Conservation (phyloP, 257 asterid species). For the Paulownia fortunei region DNA sequence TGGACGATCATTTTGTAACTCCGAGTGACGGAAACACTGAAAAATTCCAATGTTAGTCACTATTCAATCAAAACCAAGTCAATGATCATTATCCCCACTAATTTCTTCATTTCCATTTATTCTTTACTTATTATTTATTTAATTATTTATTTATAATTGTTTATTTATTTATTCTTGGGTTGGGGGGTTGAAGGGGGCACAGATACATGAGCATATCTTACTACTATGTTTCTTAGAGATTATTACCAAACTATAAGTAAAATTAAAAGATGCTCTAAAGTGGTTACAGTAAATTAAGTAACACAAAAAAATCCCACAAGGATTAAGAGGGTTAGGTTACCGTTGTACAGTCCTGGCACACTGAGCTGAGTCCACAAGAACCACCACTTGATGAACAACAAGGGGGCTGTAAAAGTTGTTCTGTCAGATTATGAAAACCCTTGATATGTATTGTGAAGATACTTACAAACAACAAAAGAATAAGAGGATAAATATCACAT, state of each 20-base stretch:
- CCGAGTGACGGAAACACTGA: slow-evolving; percentile 95
- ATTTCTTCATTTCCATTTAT: neutral
- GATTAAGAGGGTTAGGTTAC: slow-evolving; percentile 45
- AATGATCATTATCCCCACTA: neutral
- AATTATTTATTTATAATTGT: too few species aligned
- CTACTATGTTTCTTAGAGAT: too few species aligned
- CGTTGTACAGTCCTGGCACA: slow-evolving; percentile 95
- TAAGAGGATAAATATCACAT: neutral
- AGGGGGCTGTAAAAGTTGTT: slow-evolving; percentile 77
- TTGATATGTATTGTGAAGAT: neutral
- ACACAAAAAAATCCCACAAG: neutral
- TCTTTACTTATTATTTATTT: too few species aligned
- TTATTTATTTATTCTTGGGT: neutral
- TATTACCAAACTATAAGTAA: neutral
- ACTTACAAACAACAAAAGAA: neutral
- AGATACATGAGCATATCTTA: too few species aligned
- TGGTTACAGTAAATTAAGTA: neutral
- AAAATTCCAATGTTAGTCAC: slow-evolving; percentile 42
- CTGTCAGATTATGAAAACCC: slow-evolving; percentile 17
- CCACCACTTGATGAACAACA: slow-evolving; percentile 76
- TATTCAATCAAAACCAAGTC: neutral
- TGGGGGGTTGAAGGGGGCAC: too few species aligned
- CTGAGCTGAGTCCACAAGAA: slow-evolving; percentile 65
- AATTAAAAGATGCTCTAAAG: neutral
- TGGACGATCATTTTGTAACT: slow-evolving; percentile 85